Evolutionary conservation across 2,329 filamentous ascomycete species (phyloP).

Genomic region (Penicillium brasilianum): DNA sequence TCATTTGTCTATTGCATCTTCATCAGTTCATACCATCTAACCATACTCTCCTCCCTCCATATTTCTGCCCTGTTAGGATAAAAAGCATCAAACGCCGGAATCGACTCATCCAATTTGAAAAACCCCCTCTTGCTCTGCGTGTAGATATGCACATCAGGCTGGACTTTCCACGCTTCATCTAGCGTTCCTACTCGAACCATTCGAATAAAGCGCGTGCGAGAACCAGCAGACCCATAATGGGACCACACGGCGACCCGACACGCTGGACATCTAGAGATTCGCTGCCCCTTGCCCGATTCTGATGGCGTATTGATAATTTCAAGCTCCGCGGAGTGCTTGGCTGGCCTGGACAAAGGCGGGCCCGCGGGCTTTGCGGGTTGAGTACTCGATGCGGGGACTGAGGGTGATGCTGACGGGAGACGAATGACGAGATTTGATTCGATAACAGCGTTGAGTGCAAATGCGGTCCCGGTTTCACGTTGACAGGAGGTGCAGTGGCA

Average conservation of each 20-base stretch:
- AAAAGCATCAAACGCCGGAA: neutral
- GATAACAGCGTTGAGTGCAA: neutral
- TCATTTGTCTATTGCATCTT: neutral
- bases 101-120: neutral
- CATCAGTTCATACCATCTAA: neutral
- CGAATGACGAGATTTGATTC: neutral
- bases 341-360: neutral
- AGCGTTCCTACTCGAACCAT: neutral
- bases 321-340: neutral
- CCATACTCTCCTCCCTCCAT: neutral
- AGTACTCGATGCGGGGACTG: neutral
- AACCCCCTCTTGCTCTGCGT: neutral
- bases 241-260: constrained; percentile 2
- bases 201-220: neutral
- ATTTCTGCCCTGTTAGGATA: neutral
- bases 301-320: neutral
- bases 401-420: neutral
- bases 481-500: constrained; percentile 7
- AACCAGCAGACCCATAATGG: neutral
- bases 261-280: neutral
- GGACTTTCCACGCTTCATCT: neutral
- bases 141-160: constrained; percentile 2
- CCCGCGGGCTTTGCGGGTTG: neutral
- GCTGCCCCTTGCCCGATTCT: neutral
- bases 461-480: constrained; percentile 2